Evolutionary conservation across 2,329 filamentous ascomycete genomes (phyloP), one percentile per base, ranked within the genome.

Genomic region (Fragosphaeria purpurea): DNA sequence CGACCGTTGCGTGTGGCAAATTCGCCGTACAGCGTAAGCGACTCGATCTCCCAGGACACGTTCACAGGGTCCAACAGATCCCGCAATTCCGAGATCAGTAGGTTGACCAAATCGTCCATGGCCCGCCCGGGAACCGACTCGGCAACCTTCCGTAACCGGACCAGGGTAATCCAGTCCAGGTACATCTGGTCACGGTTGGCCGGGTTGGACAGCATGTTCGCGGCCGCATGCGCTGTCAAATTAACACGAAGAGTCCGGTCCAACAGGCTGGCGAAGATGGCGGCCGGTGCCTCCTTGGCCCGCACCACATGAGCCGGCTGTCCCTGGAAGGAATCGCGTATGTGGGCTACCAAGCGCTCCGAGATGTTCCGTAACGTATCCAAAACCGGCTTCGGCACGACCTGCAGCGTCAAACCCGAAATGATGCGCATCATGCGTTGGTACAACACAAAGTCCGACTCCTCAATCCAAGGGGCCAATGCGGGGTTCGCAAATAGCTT

Each of bases 391-490:
- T 90, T 87, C 1, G 93, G 93, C 4, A 95, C 85, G 11, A 95
- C 90, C 64, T 97, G 90, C 7, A 96, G 76, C 4, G 88, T 93
- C 41, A 97, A 74, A n/a, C 84, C 82, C 1, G 87, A 86, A 41
- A 97, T 82, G 54, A 96, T 94, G 49, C 85, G 83, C 70, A 96
- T 89, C 86, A 97, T 95, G 58, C 90, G 89, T 65, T 97, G 89
- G 64, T 98, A 98, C 70, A 96, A 86, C 37, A 91, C 77, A 69
- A 93, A 94, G 65, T 98, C 93, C 63, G 88, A 95, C 64, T 95
- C 86, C 63, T 93, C 87, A 54, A 98, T 94, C 93, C 93, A 98
- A 1, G 85, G 78, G 3, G 89, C 88, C 50, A 97, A 72, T 50
- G 82, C 83, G 3, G 85, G 82, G 61, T 95, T 82, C 11, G 83